Evolutionary conservation across 495 filamentous ascomycete genomes (phyloP), one percentile per base, ranked within the genome.

Genomic region (Mytilinidion resinicola): DNA sequence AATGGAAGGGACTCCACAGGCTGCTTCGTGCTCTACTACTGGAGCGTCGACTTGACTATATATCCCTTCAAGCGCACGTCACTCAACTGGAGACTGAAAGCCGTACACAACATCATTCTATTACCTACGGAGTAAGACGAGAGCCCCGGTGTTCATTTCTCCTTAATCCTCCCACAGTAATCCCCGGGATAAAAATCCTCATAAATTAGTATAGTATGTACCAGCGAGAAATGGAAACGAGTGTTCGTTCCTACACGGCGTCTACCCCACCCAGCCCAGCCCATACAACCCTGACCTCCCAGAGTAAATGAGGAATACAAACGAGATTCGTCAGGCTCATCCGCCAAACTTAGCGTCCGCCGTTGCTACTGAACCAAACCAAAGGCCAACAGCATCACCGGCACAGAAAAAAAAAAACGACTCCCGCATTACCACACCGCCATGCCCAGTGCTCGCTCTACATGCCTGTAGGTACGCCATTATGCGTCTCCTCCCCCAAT

Each of bases 291-390:
- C 25, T 2, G 39, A 36, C 15, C 51, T 51, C 51, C 44, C 43
- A 55, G 46, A 61, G 56, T 35, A 25, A 8, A 51, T 52, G 19
- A 30, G 30, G 17, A 57, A 39, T 66, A 66, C 63, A 62, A 66
- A 66, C 59, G 59, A 66, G 34, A 66, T 66, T 66, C 63, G 63
- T 66, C 10, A 49, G n/a, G 17, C 43, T 36, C 19, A 41, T 50
- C 21, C 15, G 17, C 50, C 6, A 37, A 2, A 19, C 33, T 25
- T 14, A 25, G 7, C 44, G 19, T 20, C 39, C 39, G 39, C 39
- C 11, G 9, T 12, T 14, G 39, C 39, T 42, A 14, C 39, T 30
- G 25, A 30, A 30, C 25, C 2, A 30, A 30, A 30, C 25, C 25
- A 6, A 30, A 6, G 25, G 25, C 25, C 25, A 30, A 30, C 25